Base-by-base conservation (phyloP, 1,284 basidiomycete species). In the Ganoderma multipileum region DNA sequence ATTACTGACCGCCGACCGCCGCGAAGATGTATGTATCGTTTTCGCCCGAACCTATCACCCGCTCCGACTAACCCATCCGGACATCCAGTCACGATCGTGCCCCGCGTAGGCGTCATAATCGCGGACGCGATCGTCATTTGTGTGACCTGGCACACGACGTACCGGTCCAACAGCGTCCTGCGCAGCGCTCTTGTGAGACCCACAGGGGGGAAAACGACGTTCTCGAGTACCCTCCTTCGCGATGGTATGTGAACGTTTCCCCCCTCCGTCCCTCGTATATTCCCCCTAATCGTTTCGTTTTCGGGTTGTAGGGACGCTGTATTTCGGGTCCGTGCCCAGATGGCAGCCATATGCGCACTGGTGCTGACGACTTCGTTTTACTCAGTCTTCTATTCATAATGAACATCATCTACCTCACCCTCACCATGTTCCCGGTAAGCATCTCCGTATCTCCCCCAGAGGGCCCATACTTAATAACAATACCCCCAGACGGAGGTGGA, bases 361-460 rank as follows among this genome's bases (percentile, higher is more conserved):
- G 28, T 38, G 55, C 30, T 58, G 33, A 58, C 33, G 16, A 23
- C 8, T 9, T 23, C 33, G 18, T 18, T 20, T 9, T n/a, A n/a
- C n/a, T 14, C 55, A 58, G 55, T 7, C 55, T 58, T 20, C 11
- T 58, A 33, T 38, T 58, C 20, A 58, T 38, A 1, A 58, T 58
- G 55, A 58, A 58, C 33, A n/a, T 58, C 55, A 58, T 58, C 23
- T 60, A 42, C 38, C n/a, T 41, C 3, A 60, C 39, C 58, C 38
- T 60, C 58, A 60, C 58, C 33, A 60, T 60, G 36, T 60, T 28
- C 38, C n/a, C 38, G 14, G 58, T 60, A 39, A 14, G 38, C 38
- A 9, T 5, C 16, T 39, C 38, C n/a, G 7, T 36, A 11, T 26
- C n/a, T n/a, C n/a, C n/a, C n/a, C n/a, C n/a, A n/a, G n/a, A n/a